Percentiles rank a stretch among this genome's conserved stretches.
phyloP scores from a whole-genome alignment of 1,139 yeast genomes.

The Blastobotrys serpentis region DNA sequence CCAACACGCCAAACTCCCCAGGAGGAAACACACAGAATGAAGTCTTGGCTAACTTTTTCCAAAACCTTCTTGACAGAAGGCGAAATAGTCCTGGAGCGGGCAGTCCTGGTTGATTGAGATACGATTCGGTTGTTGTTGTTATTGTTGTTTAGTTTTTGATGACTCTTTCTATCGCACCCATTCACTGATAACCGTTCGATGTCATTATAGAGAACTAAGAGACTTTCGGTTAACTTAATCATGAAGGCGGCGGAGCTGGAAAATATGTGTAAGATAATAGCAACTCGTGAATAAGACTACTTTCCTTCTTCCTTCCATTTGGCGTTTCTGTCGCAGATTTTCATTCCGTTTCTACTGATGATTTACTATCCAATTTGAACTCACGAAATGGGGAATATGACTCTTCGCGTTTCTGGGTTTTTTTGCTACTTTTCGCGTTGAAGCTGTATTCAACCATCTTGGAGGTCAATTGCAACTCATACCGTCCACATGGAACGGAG shows the following conservation, averaged over 20 bases:
- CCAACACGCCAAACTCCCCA: slow-evolving; percentile 22
- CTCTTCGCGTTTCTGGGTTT: not conserved
- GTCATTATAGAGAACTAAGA: too few relatives aligned
- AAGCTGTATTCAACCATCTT: not conserved
- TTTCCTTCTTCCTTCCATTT: too few relatives aligned
- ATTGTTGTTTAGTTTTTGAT: too few relatives aligned
- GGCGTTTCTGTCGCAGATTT: too few relatives aligned
- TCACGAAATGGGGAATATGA: not conserved
- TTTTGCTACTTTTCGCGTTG: not conserved
- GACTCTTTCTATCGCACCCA: too few relatives aligned
- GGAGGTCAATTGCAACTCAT: not conserved
- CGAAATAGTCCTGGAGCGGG: slow-evolving; percentile 14
- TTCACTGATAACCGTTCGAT: too few relatives aligned
- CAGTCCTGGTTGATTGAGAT: slow-evolving; percentile 11
- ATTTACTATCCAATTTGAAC: not conserved
- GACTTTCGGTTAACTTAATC: too few relatives aligned
- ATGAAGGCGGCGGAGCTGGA: too few relatives aligned
- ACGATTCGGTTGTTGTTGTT: too few relatives aligned
- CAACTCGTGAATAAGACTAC: too few relatives aligned
- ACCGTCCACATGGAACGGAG: not conserved
- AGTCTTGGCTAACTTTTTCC: slow-evolving; percentile 33
- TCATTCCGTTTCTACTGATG: too few relatives aligned
- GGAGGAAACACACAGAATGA: slow-evolving; percentile 27
- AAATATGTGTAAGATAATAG: too few relatives aligned
- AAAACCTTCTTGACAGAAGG: slow-evolving; percentile 29